Conservation (phyloP, 148 eudicot genomes). For the Fagopyrum tataricum region DNA sequence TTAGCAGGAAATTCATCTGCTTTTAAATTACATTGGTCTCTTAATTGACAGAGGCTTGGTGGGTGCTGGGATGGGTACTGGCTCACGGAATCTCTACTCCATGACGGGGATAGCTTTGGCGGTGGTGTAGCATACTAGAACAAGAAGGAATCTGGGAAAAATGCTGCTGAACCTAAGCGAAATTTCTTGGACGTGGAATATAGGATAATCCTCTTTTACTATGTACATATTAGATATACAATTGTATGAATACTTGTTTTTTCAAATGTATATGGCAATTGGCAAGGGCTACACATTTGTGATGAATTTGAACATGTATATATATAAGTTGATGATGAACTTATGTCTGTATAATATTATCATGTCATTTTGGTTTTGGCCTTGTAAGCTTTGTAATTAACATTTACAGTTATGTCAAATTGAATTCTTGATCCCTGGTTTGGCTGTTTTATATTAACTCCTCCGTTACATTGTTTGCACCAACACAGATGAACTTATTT, state of each 20-base stretch:
- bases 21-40: neutral
- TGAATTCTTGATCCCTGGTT: no score
- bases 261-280: neutral
- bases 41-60: constrained; percentile 67
- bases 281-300: neutral
- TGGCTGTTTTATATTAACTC: no score
- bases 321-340: neutral
- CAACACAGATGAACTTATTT: no score
- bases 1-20: neutral
- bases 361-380: neutral
- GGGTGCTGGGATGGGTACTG: constrained; percentile 98
- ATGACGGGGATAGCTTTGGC: constrained; percentile 83
- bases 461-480: no score
- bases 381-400: neutral
- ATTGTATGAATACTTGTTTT: neutral
- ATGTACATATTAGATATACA: neutral
- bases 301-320: neutral
- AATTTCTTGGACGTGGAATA: neutral
- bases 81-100: constrained; percentile 87
- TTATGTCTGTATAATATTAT: neutral
- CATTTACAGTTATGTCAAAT: no score
- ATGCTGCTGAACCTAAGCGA: constrained; percentile 1
- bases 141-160: neutral
- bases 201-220: neutral
- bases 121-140: constrained; percentile 86